These are phyloP conservation scores for Russula sp. DNA, from an alignment of 768 basidiomycete species.

Conservation along the genomic window DNA sequence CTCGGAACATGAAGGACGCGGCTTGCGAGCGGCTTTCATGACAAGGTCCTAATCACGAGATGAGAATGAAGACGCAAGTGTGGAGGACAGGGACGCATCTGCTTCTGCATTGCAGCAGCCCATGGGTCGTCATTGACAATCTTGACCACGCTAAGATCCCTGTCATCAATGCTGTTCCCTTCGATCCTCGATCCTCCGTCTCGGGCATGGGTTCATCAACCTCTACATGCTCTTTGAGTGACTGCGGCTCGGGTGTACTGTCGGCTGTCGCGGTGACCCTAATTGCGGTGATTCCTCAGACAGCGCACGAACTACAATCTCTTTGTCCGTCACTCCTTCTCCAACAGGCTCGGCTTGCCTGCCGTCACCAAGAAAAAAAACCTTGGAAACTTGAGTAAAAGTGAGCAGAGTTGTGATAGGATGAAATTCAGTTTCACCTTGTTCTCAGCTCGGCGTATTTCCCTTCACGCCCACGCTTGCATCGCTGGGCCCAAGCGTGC, in stretches of 20 bases:
- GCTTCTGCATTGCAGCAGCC: constrained; percentile 85
- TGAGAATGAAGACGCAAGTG: background rate
- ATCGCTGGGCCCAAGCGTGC: background rate
- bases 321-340: constrained; percentile 28
- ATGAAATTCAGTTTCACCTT: background rate
- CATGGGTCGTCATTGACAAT: constrained; percentile 79
- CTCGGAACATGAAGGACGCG: constrained; percentile 30
- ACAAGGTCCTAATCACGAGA: constrained; percentile 69
- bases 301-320: constrained; percentile 34
- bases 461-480: background rate
- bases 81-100: constrained; percentile 41
- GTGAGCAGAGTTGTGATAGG: background rate
- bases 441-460: constrained; percentile 1
- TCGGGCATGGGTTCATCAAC: constrained; percentile 17
- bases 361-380: background rate
- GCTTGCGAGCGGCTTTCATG: constrained; percentile 41
- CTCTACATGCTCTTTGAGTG: constrained; percentile 7
- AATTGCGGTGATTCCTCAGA: constrained; percentile 27
- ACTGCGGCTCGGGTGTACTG: background rate
- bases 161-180: constrained; percentile 33
- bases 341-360: constrained; percentile 14
- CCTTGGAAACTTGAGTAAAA: background rate
- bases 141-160: constrained; percentile 61
- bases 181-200: constrained; percentile 28
- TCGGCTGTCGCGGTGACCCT: background rate